These are phyloP conservation scores for Globisporangium yorkense DNA, from an alignment of 352 stramenopile genomes.

Conservation along the genomic window DNA sequence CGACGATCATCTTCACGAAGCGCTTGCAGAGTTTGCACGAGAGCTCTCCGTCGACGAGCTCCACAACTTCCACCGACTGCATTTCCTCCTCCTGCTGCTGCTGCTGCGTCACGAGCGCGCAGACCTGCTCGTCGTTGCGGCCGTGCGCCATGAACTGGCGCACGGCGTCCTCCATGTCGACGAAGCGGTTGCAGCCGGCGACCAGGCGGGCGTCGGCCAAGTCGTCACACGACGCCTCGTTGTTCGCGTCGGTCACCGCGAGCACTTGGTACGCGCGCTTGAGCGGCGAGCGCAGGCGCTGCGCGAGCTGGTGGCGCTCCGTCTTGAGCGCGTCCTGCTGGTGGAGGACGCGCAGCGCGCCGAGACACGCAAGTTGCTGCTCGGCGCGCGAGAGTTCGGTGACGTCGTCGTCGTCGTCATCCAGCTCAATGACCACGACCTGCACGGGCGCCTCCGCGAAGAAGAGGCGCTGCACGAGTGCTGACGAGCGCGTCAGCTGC, in stretches of 20 bases:
- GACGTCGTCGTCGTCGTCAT: constrained; percentile 12
- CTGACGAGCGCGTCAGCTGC: constrained; percentile 6
- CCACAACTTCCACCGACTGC: constrained; percentile 8
- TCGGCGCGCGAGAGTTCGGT: constrained; percentile 19
- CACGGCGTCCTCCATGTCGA: constrained; percentile 37
- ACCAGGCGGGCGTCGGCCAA: constrained; percentile 22
- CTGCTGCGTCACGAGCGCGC: constrained; percentile 18
- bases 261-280: constrained; percentile 34
- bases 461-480: constrained; percentile 14
- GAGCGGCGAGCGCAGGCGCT: constrained; percentile 33
- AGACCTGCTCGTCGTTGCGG: constrained; percentile 44
- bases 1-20: constrained; percentile 68
- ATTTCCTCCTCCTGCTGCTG: not conserved
- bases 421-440: constrained; percentile 22
- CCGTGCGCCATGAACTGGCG: constrained; percentile 31
- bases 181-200: constrained; percentile 37
- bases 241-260: constrained; percentile 28
- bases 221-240: constrained; percentile 46
- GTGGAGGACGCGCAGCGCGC: constrained; percentile 36
- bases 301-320: constrained; percentile 20
- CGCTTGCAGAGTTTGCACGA: constrained; percentile 72
- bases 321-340: constrained; percentile 33
- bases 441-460: constrained; percentile 14
- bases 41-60: constrained; percentile 28
- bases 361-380: constrained; percentile 36